Base-by-base conservation (phyloP, 2,329 filamentous ascomycete genomes). In the Phialocephala sp. region DNA sequence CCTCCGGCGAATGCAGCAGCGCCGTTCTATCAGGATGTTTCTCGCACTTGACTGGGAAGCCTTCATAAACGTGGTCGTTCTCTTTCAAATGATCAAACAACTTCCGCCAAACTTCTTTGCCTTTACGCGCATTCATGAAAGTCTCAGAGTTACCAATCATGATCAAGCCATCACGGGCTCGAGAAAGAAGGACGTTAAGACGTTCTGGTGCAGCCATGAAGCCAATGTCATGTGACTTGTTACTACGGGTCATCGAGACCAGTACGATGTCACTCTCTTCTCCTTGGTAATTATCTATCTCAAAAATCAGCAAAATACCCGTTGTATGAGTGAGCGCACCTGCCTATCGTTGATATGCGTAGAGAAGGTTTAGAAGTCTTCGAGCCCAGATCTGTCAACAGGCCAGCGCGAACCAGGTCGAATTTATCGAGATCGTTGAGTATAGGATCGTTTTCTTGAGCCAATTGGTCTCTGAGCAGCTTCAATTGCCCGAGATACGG, bases 181-280 rank as follows among this genome's bases (percentile, higher is more conserved):
- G 80, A 0, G 90, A 90, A 1, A 92, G 76, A 1, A 93, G 76
- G n/a, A n/a, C n/a, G n/a, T n/a, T n/a, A n/a, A n/a, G 0, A 93
- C 91, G 81, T 69, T 93, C 85, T 0, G 86, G 85, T 0, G 88
- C 81, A 0, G 79, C 73, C 81, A 93, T 87, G 74, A 93, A 93
- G 0, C 91, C 91, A 36, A 93, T 91, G 1, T 92, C 87, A 0
- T 85, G 84, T 0, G 73, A 72, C 0, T 72, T 64, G 68, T 93
- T 93, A 74, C 89, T 90, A 4, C 91, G 80, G 0, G 89, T 91
- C 12, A 93, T 75, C 0, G 88, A 90, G 0, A 80, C 85, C 8
- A 94, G 84, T 0, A 93, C 87, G 18, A 94, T 89, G 1, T 93
- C 86, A 43, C 86, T 88, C 69, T 94, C 91, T 72, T 93, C 91